Evolutionary conservation across 2,329 filamentous ascomycete species (phyloP), one percentile per base, ranked within the genome.

Genomic region (Phyllachora maydis): DNA sequence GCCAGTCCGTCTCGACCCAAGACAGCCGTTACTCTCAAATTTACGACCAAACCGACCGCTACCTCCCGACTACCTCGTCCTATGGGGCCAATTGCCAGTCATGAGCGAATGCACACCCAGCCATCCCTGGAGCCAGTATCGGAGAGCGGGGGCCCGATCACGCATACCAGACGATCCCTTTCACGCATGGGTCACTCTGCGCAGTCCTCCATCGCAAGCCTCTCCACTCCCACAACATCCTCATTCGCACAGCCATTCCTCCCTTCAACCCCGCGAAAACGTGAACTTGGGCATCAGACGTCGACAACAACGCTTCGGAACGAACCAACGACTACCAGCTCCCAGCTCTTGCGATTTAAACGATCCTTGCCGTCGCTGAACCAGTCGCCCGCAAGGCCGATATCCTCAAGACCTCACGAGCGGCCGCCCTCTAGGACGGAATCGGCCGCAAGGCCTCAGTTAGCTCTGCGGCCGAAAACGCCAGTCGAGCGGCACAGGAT

Each of bases 81-180:
- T 19, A 60, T 73, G 28, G 48, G 81, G 23, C 72, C 83, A 17
- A 58, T 73, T 26, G 48, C 48, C 17, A 59, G 58, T 29, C 71
- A 77, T 44, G 74, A 79, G 39, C 62, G 74, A 25, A 56, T 62
- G 9, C 62, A 61, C 25, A 65, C 71, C 4, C 65, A 68, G 34
- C 76, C 76, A 8, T 72, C 74, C 11, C 59, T 95, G n/a, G 85
- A 91, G 41, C 82, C 85, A 12, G 82, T 95, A 5, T 90, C 81
- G 18, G 85, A 95, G 49, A 82, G 71, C 33, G 82, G 82, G 23
- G 79, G 71, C 4, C 67, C 77, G 11, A 63, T 76, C 22, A 52
- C 56, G 2, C 51, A 53, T 10, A 57, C 56, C 32, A 62, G 67
- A 27, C 58, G 69, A 32, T 66, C 74, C 19, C 64, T 67, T 31